A percentile compares a stretch with the other conserved stretches of the same genome.
These are phyloP conservation scores for Avena atlantica DNA, from an alignment of 176 grass and related monocot species.

Conservation along the genomic window DNA sequence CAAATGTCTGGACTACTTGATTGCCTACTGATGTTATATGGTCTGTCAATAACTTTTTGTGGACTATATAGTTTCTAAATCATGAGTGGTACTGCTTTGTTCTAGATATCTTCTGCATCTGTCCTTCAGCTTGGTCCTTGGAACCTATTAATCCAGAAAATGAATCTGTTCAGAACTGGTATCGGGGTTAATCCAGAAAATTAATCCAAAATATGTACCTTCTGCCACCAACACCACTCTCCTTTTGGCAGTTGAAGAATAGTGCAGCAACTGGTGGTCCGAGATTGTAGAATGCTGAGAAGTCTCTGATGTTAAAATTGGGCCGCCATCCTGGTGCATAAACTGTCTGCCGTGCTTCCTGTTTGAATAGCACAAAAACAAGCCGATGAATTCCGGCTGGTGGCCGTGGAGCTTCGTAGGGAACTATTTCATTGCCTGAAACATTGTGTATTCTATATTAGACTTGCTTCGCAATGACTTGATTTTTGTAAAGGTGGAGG, in stretches of 20 bases:
- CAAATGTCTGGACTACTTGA: slow-evolving; percentile 33
- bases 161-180: slow-evolving; percentile 22
- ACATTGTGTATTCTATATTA: slow-evolving; percentile 59
- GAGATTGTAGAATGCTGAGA: slow-evolving; percentile 81
- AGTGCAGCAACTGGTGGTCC: slow-evolving; percentile 72
- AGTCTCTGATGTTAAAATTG: slow-evolving; percentile 92
- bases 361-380: slow-evolving; percentile 91
- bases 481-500: slow-evolving; percentile 16
- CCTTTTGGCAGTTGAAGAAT: slow-evolving; percentile 94
- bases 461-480: slow-evolving; percentile 34
- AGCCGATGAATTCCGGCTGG: slow-evolving; percentile 90
- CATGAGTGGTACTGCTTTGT: slow-evolving; percentile 25
- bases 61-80: slow-evolving; percentile 31
- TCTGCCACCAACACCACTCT: slow-evolving; percentile 91
- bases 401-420: slow-evolving; percentile 76
- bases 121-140: slow-evolving; percentile 58
- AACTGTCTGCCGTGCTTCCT: slow-evolving; percentile 68
- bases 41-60: slow-evolving; percentile 21
- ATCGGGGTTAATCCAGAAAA: slow-evolving; percentile 38
- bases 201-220: slow-evolving; percentile 57
- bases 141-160: slow-evolving; percentile 56
- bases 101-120: slow-evolving; percentile 28
- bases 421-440: slow-evolving; percentile 91
- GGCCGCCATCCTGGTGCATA: slow-evolving; percentile 81
- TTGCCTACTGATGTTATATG: slow-evolving; percentile 23